These are phyloP conservation scores for Cyberlindnera euphorbiiphila DNA, from an alignment of 805 yeast species.

Conservation along the genomic window DNA sequence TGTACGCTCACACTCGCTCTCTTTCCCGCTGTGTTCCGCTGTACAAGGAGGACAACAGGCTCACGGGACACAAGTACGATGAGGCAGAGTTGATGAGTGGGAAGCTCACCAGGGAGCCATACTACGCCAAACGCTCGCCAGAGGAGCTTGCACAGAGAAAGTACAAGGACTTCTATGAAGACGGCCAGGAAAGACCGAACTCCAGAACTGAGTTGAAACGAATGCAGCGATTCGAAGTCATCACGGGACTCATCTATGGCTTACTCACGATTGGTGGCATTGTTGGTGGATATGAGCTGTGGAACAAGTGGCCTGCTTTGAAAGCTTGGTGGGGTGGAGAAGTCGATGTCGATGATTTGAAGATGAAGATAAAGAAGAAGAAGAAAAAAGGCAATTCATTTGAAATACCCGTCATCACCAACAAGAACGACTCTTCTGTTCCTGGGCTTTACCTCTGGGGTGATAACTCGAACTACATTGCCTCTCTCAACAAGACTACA, in stretches of 20 bases:
- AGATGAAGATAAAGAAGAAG: conserved; percentile 21
- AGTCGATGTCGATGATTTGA: conserved; percentile 21
- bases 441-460: conserved; percentile 71
- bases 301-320: conserved; percentile 28
- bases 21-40: too few relatives aligned
- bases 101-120: conserved; percentile 25
- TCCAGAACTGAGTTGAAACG: conserved; percentile 19
- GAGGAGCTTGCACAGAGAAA: conserved; percentile 2
- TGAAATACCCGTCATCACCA: conserved; percentile 30
- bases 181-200: conserved; percentile 12
- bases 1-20: neutral
- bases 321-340: conserved; percentile 30
- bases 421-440: conserved; percentile 35
- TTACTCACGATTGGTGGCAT: conserved; percentile 17
- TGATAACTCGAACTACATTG: conserved; percentile 39
- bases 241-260: conserved; percentile 20
- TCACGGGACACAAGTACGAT: conserved; percentile 30
- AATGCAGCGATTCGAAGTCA: conserved; percentile 18
- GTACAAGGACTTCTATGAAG: conserved; percentile 6
- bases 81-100: conserved; percentile 32
- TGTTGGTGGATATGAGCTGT: conserved; percentile 14
- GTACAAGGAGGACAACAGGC: conserved; percentile 7
- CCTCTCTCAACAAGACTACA: conserved; percentile 26
- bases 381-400: conserved; percentile 23
- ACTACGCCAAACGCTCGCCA: conserved; percentile 27